Percentiles rank a stretch among this genome's conserved stretches.
Evolutionary conservation across 2,329 filamentous ascomycete genomes (phyloP).

Genomic region (Orbilia brochopaga): DNA sequence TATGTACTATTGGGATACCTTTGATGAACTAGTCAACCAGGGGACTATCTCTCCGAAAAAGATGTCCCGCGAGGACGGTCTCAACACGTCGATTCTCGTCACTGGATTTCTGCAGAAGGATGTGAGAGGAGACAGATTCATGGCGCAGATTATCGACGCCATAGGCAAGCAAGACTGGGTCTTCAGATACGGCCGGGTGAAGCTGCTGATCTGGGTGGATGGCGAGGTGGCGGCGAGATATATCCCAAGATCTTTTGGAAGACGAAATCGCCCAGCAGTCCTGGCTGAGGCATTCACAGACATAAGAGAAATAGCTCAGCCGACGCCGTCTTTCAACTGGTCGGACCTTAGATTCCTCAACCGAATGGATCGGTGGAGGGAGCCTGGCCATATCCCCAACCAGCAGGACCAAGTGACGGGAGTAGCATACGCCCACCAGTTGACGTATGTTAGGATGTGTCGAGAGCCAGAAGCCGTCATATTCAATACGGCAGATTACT

Average conservation of each 20-base stretch:
- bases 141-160: constrained; percentile 68
- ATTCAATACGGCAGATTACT: constrained; percentile 36
- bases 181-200: constrained; percentile 77
- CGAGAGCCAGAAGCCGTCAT: constrained; percentile 55
- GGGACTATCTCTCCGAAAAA: constrained; percentile 66
- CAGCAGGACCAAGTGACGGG: constrained; percentile 62
- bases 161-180: constrained; percentile 68
- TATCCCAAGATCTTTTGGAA: constrained; percentile 67
- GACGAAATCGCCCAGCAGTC: constrained; percentile 66
- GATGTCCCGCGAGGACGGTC: constrained; percentile 58
- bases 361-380: constrained; percentile 62
- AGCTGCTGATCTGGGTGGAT: constrained; percentile 76
- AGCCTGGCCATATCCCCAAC: constrained; percentile 60
- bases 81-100: constrained; percentile 77
- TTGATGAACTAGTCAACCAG: constrained; percentile 64
- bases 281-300: constrained; percentile 69
- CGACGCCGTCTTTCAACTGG: constrained; percentile 56
- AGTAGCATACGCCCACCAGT: constrained; percentile 60
- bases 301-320: constrained; percentile 65
- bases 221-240: constrained; percentile 66
- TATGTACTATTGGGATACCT: constrained; percentile 68
- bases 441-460: constrained; percentile 59
- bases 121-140: constrained; percentile 63
- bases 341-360: constrained; percentile 54
- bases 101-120: constrained; percentile 70